Evolutionary conservation across 495 filamentous ascomycete species (phyloP), one percentile per base, ranked within the genome.

Genomic region (Penicillium paxilli): DNA sequence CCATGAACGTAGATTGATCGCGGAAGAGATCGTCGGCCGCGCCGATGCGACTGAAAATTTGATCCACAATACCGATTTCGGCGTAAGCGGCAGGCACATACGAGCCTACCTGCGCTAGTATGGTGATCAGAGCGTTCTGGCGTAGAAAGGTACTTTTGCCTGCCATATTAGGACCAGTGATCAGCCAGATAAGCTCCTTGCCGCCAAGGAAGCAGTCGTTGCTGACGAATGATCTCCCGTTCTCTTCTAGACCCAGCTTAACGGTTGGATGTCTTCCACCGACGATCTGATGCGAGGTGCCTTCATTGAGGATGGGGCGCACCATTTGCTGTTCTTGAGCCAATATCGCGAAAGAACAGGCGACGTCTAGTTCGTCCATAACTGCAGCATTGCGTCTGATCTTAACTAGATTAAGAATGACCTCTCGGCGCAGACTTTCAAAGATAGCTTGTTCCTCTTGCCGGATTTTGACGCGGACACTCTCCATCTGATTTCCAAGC

Each of bases 101-200:
- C 30, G 85, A 91, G 1, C 94, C 94, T 0, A 89, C 85, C 67
- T 98, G 94, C 0, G 95, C 92, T 8, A 98, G 81, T 51, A 98
- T 90, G 5, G 88, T 89, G 60, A 97, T 95, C 50, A 98, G 76
- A 1, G 94, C 94, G 71, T 96, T 97, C 52, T 97, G 94, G 2
- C 95, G 86, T 3, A 98, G 76, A 64, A 95, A 98, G 0, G 94
- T 98, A 65, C 86, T 91, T 72, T 98, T 98, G 24, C 94, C 94
- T 5, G 87, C 95, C 94, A 98, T 98, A 74, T 98, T 98, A n/a
- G 95, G 94, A 0, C 94, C 94, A 1, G 93, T 97, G 57, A 98
- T 89, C 22, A 98, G 81, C 87, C 90, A 93, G 37, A 92, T 80
- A 3, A 82, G 76, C 58, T 93, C 88, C 33, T 75, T 61, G 21